Base-by-base conservation (phyloP, 768 basidiomycete species). In the Grammothele lineata region DNA sequence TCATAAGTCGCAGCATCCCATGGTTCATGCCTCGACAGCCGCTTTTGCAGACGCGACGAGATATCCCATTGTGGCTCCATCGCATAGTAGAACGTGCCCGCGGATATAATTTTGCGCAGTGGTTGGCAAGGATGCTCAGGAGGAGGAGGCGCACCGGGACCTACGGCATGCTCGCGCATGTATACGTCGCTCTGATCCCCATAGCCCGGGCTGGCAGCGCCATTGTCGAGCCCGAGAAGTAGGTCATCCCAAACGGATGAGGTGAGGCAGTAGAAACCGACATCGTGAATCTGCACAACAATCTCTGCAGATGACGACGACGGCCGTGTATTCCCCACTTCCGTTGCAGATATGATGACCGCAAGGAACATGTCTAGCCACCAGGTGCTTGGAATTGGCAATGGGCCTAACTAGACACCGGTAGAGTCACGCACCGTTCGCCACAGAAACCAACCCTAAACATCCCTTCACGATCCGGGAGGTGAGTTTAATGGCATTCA, bases 61-160 rank as follows among this genome's bases (percentile, higher is more conserved):
- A 98, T 70, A 65, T 98, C 94, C 91, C 94, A 97, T 6, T 77
- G 72, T 0, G 86, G 78, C 57, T 83, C 83, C 22, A 84, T 61
- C 2, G 96, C 85, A 60, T 89, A 96, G 67, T 97, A 99, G 69
- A 99, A 99, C 1, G 87, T 83, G 5, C 93, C 93, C 19, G 87
- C 87, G 24, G 90, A 87, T 4, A 99, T 70, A 45, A 97, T 92
- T 66, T 95, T 96, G 38, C 81, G 85, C 58, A 98, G 77, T 0
- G 92, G 87, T 51, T 80, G 64, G 63, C 94, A 97, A 2, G 96
- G 96, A 59, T 98, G 92, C 58, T 94, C 92, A n/a, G 72, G 72
- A 9, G 78, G 57, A 32, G 68, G 58, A 14, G 70, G 61, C 25
- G 72, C 56, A 37, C 65, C 60, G 18, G 45, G 45, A 18, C 46